phyloP scores from a whole-genome alignment of 1,284 basidiomycete genomes.

The Apiotrichum siamense region DNA sequence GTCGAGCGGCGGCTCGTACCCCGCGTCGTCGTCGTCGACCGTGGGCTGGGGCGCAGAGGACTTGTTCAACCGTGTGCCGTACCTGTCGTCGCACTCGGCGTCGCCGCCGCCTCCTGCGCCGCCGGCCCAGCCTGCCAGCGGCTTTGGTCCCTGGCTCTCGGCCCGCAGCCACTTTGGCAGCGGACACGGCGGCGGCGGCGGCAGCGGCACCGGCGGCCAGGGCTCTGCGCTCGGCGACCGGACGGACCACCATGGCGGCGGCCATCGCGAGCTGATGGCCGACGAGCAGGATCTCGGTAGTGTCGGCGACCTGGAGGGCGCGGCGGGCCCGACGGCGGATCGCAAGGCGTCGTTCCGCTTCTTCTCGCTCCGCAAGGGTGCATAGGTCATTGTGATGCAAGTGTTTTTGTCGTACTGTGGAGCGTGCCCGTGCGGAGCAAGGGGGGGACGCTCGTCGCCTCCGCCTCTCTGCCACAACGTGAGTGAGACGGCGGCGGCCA shows the following conservation, averaged over 20 bases:
- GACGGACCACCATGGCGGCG: neutral
- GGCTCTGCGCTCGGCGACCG: neutral
- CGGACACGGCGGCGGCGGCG: neutral
- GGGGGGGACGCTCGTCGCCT: neutral
- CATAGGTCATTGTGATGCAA: neutral
- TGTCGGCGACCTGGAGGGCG: slow-evolving; percentile 8
- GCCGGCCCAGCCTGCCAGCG: neutral
- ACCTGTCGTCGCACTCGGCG: no score
- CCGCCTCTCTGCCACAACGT: no score
- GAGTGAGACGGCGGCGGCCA: no score
- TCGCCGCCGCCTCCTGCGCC: slow-evolving; percentile 1
- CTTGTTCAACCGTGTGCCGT: slow-evolving; percentile 21
- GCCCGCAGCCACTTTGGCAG: neutral
- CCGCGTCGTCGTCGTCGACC: neutral
- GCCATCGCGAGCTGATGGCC: neutral
- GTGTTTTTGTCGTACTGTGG: neutral
- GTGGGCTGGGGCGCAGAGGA: slow-evolving; percentile 17
- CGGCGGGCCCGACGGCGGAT: slow-evolving; percentile 12
- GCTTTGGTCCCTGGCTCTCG: slow-evolving; percentile 2
- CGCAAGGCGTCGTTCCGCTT: slow-evolving; percentile 38
- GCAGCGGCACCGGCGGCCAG: neutral
- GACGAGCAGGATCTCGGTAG: neutral
- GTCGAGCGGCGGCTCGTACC: neutral
- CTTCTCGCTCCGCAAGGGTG: slow-evolving; percentile 38
- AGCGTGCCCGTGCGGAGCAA: no score